These are phyloP conservation scores for Venustampulla echinocandica DNA, from an alignment of 495 filamentous ascomycete genomes.

Conservation along the genomic window DNA sequence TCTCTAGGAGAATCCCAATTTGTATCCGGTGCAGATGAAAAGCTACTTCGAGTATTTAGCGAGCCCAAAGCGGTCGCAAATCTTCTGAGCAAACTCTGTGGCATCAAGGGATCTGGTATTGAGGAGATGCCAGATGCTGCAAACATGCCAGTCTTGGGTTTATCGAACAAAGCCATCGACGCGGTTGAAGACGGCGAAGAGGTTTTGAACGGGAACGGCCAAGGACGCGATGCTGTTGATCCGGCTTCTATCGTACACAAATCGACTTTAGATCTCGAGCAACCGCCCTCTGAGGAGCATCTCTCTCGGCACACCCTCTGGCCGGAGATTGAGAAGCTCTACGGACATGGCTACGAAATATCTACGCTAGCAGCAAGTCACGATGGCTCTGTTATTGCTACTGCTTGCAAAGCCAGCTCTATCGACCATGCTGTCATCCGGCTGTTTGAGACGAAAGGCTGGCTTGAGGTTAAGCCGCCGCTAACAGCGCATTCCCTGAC, in stretches of 20 bases:
- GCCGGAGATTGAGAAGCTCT: conserved; percentile 94
- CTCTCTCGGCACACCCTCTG: conserved; percentile 85
- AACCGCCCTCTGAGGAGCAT: conserved; percentile 83
- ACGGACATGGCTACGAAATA: conserved; percentile 98
- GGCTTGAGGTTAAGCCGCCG: conserved; percentile 81
- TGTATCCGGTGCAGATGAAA: conserved; percentile 96
- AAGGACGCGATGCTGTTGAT: conserved; percentile 33
- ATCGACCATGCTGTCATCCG: conserved; percentile 91
- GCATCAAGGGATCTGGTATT: conserved; percentile 35
- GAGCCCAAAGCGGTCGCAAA: conserved; percentile 76
- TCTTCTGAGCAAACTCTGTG: conserved; percentile 60
- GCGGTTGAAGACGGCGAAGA: conserved; percentile 38
- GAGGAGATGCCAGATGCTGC: conserved; percentile 68
- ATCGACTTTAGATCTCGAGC: conserved; percentile 37
- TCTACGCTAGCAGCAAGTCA: conserved; percentile 76
- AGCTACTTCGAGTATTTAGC: conserved; percentile 88
- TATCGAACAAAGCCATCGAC: conserved; percentile 90
- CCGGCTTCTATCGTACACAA: conserved; percentile 32
- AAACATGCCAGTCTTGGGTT: conserved; percentile 85
- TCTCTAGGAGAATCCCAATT: conserved; percentile 62
- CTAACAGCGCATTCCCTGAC: conserved; percentile 76
- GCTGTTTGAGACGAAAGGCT: conserved; percentile 73
- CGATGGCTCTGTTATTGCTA: conserved; percentile 68
- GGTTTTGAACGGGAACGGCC: conserved; percentile 30
- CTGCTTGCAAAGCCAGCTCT: conserved; percentile 88